Evolutionary conservation across 495 filamentous ascomycete species (phyloP), one percentile per base, ranked within the genome.

Genomic region (Aspergillus coremiiformis): DNA sequence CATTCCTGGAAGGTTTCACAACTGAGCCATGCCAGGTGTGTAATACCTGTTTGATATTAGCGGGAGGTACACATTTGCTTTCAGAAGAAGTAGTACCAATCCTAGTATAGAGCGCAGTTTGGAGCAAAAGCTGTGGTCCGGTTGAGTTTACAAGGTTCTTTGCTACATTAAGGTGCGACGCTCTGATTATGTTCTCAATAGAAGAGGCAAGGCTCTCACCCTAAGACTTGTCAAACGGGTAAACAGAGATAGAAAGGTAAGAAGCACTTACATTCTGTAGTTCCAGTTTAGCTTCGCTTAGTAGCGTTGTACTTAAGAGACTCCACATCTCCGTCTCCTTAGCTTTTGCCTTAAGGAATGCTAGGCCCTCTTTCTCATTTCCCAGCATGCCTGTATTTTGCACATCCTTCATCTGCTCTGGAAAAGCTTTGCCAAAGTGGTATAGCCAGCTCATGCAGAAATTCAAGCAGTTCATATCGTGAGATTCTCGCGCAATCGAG

Each of bases 361-460:
- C 74, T 4, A 96, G 76, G 0, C 82, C 87, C 54, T 96, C 91
- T 52, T 84, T 85, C 44, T 92, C 87, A 54, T 83, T 84, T 1
- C 85, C 86, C 11, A 89, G 69, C 76, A 89, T 82, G 39, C 83
- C 86, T 53, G 77, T 82, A 35, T 85, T 82, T 33, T 85, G 82
- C 1, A 86, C 73, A 39, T 84, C 80, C 24, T 77, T 78, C 58
- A 92, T 83, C 39, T 91, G 77, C 42, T 81, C 76, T 0, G 91
- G 90, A 63, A 94, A 90, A 0, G 87, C 81, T 60, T 89, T 86
- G 24, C 85, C 84, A 58, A 98, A 92, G 64, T 96, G 91, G 65
- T 94, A 93, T n/a, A 97, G 76, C 94, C 93, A 98, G 64, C 89
- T 95, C 56, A 97, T 79, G 39, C 89, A 88, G 69, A 95, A 96